A percentile compares a stretch with the other conserved stretches of the same genome.
phyloP scores from a whole-genome alignment of 2,329 filamentous ascomycete genomes.

The Epichloe scottii region DNA sequence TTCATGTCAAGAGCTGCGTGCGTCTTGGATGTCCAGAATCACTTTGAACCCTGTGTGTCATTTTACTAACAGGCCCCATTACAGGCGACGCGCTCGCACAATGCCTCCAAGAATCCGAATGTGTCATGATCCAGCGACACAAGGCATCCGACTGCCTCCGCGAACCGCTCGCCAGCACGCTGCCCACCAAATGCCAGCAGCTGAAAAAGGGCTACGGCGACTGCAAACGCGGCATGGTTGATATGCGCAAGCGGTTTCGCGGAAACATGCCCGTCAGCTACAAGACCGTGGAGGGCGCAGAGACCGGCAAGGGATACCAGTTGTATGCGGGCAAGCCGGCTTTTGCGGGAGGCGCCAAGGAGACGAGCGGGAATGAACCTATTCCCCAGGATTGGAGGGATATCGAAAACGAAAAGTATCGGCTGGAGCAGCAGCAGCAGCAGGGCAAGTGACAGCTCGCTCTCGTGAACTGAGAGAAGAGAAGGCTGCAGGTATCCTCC shows the following conservation, averaged over 20 bases:
- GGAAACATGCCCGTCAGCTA: constrained; percentile 79
- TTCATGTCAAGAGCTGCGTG: constrained; percentile 95
- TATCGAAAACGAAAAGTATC: constrained; percentile 49
- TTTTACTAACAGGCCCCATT: background rate
- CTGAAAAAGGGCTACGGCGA: constrained; percentile 86
- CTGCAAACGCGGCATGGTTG: constrained; percentile 91
- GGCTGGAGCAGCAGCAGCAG: constrained; percentile 20
- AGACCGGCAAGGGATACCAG: constrained; percentile 50
- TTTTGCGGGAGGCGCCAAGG: constrained; percentile 50
- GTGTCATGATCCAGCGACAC: constrained; percentile 86
- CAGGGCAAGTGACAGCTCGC: background rate
- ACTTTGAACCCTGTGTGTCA: too few species aligned
- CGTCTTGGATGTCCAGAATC: constrained; percentile 20
- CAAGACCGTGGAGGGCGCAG: constrained; percentile 39
- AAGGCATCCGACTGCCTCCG: constrained; percentile 79
- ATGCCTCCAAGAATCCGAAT: constrained; percentile 94
- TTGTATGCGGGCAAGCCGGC: constrained; percentile 69
- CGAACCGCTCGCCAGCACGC: constrained; percentile 63
- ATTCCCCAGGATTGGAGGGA: constrained; percentile 50
- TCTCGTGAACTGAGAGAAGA: background rate
- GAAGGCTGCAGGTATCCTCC: background rate
- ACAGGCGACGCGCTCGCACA: constrained; percentile 80
- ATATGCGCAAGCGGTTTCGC: constrained; percentile 97
- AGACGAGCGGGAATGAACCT: constrained; percentile 55
- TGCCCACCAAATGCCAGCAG: constrained; percentile 83